These are phyloP conservation scores for Bothriochloa decipiens DNA, from an alignment of 176 grass and related monocot genomes.

Conservation along the genomic window DNA sequence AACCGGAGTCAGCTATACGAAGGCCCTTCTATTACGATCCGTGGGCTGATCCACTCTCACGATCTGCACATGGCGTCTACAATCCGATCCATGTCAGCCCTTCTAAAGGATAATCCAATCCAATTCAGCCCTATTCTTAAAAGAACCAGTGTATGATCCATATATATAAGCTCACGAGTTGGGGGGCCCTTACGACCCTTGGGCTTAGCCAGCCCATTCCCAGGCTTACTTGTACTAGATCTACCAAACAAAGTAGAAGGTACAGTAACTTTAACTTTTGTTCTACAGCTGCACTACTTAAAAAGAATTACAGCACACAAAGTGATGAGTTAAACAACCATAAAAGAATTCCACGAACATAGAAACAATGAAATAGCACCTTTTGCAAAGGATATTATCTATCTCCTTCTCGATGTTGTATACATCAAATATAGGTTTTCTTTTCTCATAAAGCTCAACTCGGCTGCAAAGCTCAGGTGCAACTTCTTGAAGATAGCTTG, in stretches of 20 bases:
- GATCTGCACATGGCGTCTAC: too few relatives aligned
- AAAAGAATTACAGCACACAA: background rate
- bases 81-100: too few relatives aligned
- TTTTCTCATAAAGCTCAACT: conserved; percentile 83
- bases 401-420: conserved; percentile 96
- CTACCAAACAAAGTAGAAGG: conserved; percentile 14
- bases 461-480: conserved; percentile 88
- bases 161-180: too few relatives aligned
- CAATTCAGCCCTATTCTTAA: too few relatives aligned
- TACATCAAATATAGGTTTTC: conserved; percentile 89
- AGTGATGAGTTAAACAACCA: background rate
- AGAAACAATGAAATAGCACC: conserved; percentile 47
- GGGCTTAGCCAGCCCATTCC: too few relatives aligned
- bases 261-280: conserved; percentile 14
- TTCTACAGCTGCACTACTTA: background rate
- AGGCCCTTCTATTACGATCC: too few relatives aligned
- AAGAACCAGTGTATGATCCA: too few relatives aligned
- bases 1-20: too few relatives aligned
- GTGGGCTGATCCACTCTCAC: too few relatives aligned
- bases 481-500: conserved; percentile 86
- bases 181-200: too few relatives aligned
- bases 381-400: conserved; percentile 90
- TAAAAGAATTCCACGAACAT: background rate
- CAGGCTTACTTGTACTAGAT: conserved; percentile 21
- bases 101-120: too few relatives aligned